Base-by-base conservation (phyloP, 768 basidiomycete species). In the Agaricus subrufescens region DNA sequence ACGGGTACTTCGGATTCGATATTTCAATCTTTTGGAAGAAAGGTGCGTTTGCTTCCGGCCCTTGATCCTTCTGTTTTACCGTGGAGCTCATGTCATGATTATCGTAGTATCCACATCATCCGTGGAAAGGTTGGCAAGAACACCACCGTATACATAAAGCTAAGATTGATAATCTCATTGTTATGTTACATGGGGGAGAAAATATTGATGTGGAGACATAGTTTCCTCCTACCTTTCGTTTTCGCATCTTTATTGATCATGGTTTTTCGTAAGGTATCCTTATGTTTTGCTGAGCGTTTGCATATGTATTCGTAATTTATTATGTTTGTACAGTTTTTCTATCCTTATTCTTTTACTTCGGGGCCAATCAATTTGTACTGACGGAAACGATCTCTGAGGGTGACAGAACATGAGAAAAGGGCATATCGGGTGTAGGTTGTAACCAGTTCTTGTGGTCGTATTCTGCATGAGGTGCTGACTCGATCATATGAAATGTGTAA, bases 371-470 rank as follows among this genome's bases (percentile, higher is more conserved):
- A 14, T 48, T 26, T n/a, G 19, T 29, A 30, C 47, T 14, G 43
- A 30, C 23, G 8, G 15, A 31, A n/a, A 38, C 19, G n/a, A 49
- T 34, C 26, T 55, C 60, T 64, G n/a, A 59, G 2, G 60, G 46
- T 47, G 63, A 58, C 37, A 89, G 64, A 26, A 89, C 71, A 59
- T 71, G 78, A 26, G 84, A 79, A 71, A 98, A 97, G 1, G 94
- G 91, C 87, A 91, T 87, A 11, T 76, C 80, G 9, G 73, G 60
- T 3, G 93, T 93, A 1, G 95, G 94, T 67, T 98, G 95, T 56
- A 98, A 73, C 95, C 95, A 97, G 66, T 97, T 98, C 81, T 91
- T 91, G 64, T 84, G 80, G 59, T 98, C 96, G 56, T 95, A 97
- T 40, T 66, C 71, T 6, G 84, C 89, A 62, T 79, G 71, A 25